Conservation (phyloP, 352 stramenopile species). For the Pythium dissimile region DNA sequence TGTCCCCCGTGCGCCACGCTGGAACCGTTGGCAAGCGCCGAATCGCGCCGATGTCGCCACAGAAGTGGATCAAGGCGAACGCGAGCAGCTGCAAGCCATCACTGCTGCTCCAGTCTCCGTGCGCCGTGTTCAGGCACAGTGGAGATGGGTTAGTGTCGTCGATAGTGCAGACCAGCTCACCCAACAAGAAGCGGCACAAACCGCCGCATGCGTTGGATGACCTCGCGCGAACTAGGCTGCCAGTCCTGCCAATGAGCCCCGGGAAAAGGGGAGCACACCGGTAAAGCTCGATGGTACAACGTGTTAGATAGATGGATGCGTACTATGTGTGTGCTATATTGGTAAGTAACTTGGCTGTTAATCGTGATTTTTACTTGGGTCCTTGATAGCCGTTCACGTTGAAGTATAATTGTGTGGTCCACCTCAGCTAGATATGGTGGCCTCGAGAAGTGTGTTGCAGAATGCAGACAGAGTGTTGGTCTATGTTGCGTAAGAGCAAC, state of each 20-base stretch:
- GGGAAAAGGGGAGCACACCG: no score
- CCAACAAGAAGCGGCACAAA: constrained; percentile 14
- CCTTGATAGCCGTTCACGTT: no score
- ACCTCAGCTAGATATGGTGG: no score
- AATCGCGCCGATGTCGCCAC: constrained; percentile 33
- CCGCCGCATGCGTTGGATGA: not conserved
- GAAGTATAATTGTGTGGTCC: not conserved
- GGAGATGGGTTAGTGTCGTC: not conserved
- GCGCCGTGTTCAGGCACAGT: constrained; percentile 1
- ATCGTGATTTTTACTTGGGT: no score
- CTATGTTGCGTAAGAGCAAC: not conserved
- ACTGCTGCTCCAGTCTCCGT: constrained; percentile 17
- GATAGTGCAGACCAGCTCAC: not conserved
- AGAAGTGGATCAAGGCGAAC: constrained; percentile 43
- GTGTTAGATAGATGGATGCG: no score
- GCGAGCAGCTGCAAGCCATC: not conserved
- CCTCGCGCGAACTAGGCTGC: not conserved
- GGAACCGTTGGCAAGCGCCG: constrained; percentile 16
- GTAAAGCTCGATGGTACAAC: not conserved
- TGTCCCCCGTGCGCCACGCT: constrained; percentile 5
- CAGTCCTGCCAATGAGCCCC: not conserved
- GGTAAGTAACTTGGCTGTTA: no score
- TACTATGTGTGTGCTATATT: no score
- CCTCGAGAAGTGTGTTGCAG: no score
- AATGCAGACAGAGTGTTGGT: not conserved